phyloP scores from a whole-genome alignment of 495 filamentous ascomycete species.

The Geoglossum glabrum region DNA sequence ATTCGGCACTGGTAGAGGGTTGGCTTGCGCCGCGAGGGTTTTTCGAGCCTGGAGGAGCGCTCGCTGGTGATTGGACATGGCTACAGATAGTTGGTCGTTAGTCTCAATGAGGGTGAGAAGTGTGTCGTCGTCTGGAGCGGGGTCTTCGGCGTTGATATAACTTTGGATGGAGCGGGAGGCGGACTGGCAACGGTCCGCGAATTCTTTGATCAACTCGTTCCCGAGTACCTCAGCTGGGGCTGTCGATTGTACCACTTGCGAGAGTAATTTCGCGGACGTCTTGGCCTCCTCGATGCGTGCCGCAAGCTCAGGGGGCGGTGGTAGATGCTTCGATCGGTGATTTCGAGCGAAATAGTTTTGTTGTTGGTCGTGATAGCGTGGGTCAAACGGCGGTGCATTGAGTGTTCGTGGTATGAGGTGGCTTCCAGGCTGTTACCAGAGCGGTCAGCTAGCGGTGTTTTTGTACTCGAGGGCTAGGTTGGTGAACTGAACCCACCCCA shows the following conservation, averaged over 20 bases:
- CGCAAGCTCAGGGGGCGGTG: constrained; percentile 58
- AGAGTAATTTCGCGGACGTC: constrained; percentile 73
- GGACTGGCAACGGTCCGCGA: constrained; percentile 64
- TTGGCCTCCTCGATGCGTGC: constrained; percentile 73
- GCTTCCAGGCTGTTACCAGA: neutral
- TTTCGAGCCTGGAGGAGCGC: constrained; percentile 51
- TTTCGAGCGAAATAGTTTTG: constrained; percentile 21
- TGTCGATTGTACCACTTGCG: constrained; percentile 72
- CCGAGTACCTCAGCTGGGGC: constrained; percentile 49
- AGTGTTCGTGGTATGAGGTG: constrained; percentile 1
- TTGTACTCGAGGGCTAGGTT: neutral
- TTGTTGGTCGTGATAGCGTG: constrained; percentile 8
- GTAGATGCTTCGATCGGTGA: constrained; percentile 32
- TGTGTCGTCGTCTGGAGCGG: constrained; percentile 76
- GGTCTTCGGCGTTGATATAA: constrained; percentile 64
- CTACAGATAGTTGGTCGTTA: constrained; percentile 66
- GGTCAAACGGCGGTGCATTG: constrained; percentile 4
- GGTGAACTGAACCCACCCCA: constrained; percentile 1
- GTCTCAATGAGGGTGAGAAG: constrained; percentile 85
- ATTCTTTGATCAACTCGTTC: constrained; percentile 84
- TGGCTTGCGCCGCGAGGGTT: constrained; percentile 9
- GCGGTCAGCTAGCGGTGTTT: neutral
- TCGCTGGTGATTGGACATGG: constrained; percentile 61
- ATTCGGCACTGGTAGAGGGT: neutral
- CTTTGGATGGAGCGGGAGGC: constrained; percentile 59